Evolutionary conservation across 148 eudicot genomes (phyloP).

Genomic region (Hydrangea macrophylla): DNA sequence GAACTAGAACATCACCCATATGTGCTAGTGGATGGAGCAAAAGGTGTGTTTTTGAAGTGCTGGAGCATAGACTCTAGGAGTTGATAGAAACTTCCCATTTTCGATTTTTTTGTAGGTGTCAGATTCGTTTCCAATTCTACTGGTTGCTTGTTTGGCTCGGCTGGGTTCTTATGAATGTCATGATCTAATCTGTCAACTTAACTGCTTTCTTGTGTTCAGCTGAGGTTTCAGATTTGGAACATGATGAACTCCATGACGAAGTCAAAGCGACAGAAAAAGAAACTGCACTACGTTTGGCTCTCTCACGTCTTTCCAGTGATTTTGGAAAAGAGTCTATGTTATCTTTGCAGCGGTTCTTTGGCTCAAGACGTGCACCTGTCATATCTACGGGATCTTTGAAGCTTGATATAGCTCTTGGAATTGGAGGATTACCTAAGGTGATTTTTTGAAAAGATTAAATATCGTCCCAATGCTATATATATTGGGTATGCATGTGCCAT

Average conservation of each 20-base stretch:
- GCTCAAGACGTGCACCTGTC: constrained; percentile 75
- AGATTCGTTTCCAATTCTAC: constrained; percentile 1
- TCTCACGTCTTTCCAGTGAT: constrained; percentile 64
- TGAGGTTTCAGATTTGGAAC: constrained; percentile 56
- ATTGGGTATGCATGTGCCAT: background rate
- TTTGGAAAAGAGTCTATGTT: constrained; percentile 81
- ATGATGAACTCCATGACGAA: constrained; percentile 57
- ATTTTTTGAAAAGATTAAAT: constrained; percentile 5
- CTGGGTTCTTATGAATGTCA: background rate
- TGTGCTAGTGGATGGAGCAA: no score
- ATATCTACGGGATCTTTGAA: constrained; percentile 90
- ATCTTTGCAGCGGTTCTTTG: constrained; percentile 77
- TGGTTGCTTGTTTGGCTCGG: background rate
- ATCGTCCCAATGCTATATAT: background rate
- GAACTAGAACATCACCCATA: no score
- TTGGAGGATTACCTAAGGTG: constrained; percentile 98
- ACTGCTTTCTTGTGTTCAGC: constrained; percentile 32
- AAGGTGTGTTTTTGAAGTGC: no score
- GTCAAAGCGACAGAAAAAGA: constrained; percentile 52
- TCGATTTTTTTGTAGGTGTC: no score
- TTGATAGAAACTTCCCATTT: no score
- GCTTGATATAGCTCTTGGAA: constrained; percentile 89
- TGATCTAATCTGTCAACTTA: background rate
- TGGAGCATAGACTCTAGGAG: no score
- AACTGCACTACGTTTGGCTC: constrained; percentile 61